These are phyloP conservation scores for Acacia concinna DNA, from an alignment of 331 rosid genomes.

Conservation along the genomic window DNA sequence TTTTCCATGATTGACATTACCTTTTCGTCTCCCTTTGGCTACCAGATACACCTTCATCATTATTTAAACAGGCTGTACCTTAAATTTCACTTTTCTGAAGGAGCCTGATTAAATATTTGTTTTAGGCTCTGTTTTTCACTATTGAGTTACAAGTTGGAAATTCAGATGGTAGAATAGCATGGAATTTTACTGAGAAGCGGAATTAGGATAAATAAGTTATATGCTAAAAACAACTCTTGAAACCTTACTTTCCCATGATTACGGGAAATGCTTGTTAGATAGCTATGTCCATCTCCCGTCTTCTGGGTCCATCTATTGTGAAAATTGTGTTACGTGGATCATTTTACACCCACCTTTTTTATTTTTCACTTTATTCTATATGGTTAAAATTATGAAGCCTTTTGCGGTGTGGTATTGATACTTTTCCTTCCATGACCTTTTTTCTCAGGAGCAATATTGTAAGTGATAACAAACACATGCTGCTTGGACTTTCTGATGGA, in stretches of 20 bases:
- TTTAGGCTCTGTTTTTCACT: slow-evolving; percentile 4
- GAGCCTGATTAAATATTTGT: not conserved
- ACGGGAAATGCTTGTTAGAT: not conserved
- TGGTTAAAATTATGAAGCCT: slow-evolving; percentile 33
- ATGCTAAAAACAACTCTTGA: not conserved
- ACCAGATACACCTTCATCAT: not conserved
- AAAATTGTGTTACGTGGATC: slow-evolving; percentile 16
- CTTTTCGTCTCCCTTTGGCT: not conserved
- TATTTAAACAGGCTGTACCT: slow-evolving; percentile 15
- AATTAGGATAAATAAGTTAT: not conserved
- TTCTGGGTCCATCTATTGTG: slow-evolving; percentile 17
- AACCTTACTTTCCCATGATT: slow-evolving; percentile 8
- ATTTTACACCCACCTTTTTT: not conserved
- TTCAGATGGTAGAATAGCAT: slow-evolving; percentile 10
- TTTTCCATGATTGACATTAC: not conserved
- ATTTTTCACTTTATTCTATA: not conserved
- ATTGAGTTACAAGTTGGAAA: slow-evolving; percentile 10
- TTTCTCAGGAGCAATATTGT: slow-evolving; percentile 87
- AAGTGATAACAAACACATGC: slow-evolving; percentile 75
- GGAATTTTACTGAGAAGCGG: slow-evolving; percentile 11
- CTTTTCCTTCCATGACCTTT: slow-evolving; percentile 28
- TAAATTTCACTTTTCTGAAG: not conserved
- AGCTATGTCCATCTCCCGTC: not conserved
- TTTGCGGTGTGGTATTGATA: slow-evolving; percentile 36
- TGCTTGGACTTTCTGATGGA: slow-evolving; percentile 93